Conservation (phyloP, 2,329 filamentous ascomycete genomes). For the Shiraia bambusicola region DNA sequence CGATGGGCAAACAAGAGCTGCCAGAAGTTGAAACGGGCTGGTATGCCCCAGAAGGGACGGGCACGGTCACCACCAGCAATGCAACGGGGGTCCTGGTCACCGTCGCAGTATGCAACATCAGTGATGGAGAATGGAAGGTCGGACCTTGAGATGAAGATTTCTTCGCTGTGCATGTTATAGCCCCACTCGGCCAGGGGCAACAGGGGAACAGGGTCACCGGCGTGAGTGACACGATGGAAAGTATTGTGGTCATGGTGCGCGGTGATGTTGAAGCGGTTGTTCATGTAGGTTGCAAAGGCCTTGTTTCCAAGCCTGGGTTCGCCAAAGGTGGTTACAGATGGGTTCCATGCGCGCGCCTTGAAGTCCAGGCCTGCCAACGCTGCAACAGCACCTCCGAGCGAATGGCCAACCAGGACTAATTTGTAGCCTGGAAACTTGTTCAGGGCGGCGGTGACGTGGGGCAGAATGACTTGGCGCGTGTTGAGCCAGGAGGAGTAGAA, state of each 20-base stretch:
- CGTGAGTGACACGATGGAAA: conserved; percentile 82
- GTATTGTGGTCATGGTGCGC: conserved; percentile 21
- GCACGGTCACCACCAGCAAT: conserved; percentile 59
- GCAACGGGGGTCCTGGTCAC: conserved; percentile 70
- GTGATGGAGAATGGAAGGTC: conserved; percentile 66
- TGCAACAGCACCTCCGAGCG: conserved; percentile 88
- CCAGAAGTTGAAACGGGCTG: conserved; percentile 75
- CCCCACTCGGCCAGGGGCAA: conserved; percentile 87
- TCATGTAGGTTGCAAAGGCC: conserved; percentile 56
- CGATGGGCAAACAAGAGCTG: conserved; percentile 89
- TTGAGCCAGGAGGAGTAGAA: conserved; percentile 84
- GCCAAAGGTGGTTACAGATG: conserved; percentile 86
- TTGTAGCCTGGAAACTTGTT: conserved; percentile 68
- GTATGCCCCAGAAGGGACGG: conserved; percentile 42
- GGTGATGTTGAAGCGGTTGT: conserved; percentile 50
- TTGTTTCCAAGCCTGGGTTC: conserved; percentile 69
- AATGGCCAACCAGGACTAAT: conserved; percentile 83
- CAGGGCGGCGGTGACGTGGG: conserved; percentile 62
- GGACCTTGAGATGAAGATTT: conserved; percentile 78
- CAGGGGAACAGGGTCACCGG: conserved; percentile 83
- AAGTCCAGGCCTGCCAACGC: conserved; percentile 84
- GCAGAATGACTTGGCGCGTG: conserved; percentile 69
- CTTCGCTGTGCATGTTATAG: conserved; percentile 79
- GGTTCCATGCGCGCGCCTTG: conserved; percentile 71
- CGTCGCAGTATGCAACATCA: conserved; percentile 72